Conservation (phyloP, 2,329 filamentous ascomycete genomes). For the Fusarium udum region DNA sequence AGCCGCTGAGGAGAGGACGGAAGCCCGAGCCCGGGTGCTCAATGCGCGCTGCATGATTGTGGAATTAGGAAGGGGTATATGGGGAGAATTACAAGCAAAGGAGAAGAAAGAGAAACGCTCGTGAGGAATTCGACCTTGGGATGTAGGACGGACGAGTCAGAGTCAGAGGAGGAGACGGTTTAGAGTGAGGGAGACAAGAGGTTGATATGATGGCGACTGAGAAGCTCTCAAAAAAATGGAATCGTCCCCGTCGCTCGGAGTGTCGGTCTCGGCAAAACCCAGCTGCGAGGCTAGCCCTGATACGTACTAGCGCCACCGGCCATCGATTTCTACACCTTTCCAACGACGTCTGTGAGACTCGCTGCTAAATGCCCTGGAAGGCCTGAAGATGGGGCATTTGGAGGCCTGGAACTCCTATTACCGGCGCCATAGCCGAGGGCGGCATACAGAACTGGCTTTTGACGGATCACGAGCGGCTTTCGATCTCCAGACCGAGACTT, state of each 20-base stretch:
- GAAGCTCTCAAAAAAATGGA: slow-evolving; percentile 51
- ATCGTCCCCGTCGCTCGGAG: slow-evolving; percentile 47
- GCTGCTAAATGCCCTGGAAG: slow-evolving; percentile 21
- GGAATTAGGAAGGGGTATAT: slow-evolving; percentile 47
- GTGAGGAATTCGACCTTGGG: slow-evolving; percentile 42
- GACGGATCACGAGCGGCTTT: slow-evolving; percentile 37
- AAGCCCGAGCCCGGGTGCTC: slow-evolving; percentile 80
- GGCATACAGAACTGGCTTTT: slow-evolving; percentile 16
- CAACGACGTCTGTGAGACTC: slow-evolving; percentile 46
- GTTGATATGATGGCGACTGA: slow-evolving; percentile 43
- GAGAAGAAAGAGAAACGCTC: slow-evolving; percentile 42
- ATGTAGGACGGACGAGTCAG: slow-evolving; percentile 34
- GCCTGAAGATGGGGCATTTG: slow-evolving; percentile 1
- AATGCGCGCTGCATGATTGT: slow-evolving; percentile 94
- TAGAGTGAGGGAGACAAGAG: slow-evolving; percentile 35
- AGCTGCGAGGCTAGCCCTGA: slow-evolving; percentile 45
- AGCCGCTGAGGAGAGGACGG: slow-evolving; percentile 77
- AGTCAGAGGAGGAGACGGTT: slow-evolving; percentile 17
- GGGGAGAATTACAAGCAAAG: slow-evolving; percentile 42
- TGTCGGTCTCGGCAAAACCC: slow-evolving; percentile 52
- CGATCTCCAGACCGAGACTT: slow-evolving; percentile 23
- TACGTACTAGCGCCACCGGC: slow-evolving; percentile 42
- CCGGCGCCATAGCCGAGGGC: slow-evolving; percentile 38
- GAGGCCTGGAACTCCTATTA: slow-evolving; percentile 32
- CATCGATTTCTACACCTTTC: slow-evolving; percentile 50